Base-by-base conservation (phyloP, 805 yeast genomes). In the Kodamaea leandrae region DNA sequence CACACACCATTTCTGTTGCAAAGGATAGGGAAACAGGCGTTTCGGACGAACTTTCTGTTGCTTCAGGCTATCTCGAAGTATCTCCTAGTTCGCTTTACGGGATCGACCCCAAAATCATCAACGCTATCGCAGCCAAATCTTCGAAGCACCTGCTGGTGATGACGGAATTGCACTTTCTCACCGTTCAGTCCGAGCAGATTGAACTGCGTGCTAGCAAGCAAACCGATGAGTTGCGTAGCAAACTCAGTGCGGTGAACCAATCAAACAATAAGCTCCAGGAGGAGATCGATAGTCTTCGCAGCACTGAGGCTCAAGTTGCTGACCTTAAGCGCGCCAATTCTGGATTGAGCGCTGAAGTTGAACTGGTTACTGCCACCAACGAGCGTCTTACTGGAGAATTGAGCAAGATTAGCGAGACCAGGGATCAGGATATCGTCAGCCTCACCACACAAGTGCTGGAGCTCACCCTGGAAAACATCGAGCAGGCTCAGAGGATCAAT, bases 1-100 rank as follows among this genome's bases (percentile, higher is more conserved):
- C 74, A 1, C 68, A 68, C 36, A 51, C 64, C 6, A 68, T 69
- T 46, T 48, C 53, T 26, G 74, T 69, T 15, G 74, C 74, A 14
- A 61, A 53, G 45, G 74, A 68, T 43, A 39, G 42, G 7, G 30
- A 48, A 8, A 47, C 48, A 16, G 52, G 55, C 27, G 56, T 54
- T 18, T 15, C 43, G 2, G 33, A 30, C 14, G 33, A 30, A 17
- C 5, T 30, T 4, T 20, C 17, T 4, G 21, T 15, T 6, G 33
- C 21, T 12, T 30, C 33, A 12, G 33, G 33, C 8, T 30, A 14
- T 17, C 21, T 30, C 5, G 33, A 30, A 12, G 33, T 30, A 8
- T 9, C 21, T 13, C 4, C 21, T 4, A 21, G 10, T 4, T 30
- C 21, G 6, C 17, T 30, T 12, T 9, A 6, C 8, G 10, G 14